phyloP scores from a whole-genome alignment of 345 rosid genomes.

The Anastatica hierochuntica region DNA sequence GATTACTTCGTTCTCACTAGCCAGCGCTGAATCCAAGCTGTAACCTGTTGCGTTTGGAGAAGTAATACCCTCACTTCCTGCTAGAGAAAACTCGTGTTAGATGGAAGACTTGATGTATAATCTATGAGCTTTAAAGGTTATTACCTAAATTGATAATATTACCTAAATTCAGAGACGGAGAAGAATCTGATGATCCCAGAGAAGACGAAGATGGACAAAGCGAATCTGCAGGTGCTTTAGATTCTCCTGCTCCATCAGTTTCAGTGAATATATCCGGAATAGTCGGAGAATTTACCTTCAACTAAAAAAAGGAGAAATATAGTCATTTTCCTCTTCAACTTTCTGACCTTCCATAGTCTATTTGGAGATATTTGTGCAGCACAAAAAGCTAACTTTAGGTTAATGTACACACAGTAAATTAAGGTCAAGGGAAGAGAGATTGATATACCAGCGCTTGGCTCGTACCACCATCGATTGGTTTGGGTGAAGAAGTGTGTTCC shows the following conservation, averaged over 20 bases:
- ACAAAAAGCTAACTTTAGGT: neutral
- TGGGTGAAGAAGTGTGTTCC: constrained; percentile 55
- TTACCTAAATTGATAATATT: neutral
- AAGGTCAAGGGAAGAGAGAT: constrained; percentile 13
- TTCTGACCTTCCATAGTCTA: neutral
- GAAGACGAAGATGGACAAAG: constrained; percentile 38
- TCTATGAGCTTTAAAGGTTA: constrained; percentile 4
- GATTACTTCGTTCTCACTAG: constrained; percentile 68
- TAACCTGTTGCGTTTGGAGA: constrained; percentile 9
- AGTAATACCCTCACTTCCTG: constrained; percentile 13
- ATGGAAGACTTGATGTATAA: constrained; percentile 1
- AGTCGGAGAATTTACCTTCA: constrained; percentile 14
- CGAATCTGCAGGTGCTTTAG: constrained; percentile 8
- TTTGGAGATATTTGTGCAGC: constrained; percentile 13
- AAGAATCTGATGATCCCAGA: constrained; percentile 24
- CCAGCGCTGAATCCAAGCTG: constrained; percentile 27
- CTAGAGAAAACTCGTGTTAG: constrained; percentile 2
- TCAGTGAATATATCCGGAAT: constrained; percentile 34
- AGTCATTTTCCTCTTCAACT: neutral
- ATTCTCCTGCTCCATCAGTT: constrained; percentile 24
- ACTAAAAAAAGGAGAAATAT: neutral
- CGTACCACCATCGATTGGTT: constrained; percentile 37
- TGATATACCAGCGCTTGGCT: constrained; percentile 58
- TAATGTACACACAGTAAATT: neutral
- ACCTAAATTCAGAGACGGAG: constrained; percentile 23